Evolutionary conservation across 225 moss, liverwort and hornwort genomes (phyloP), one percentile per base, ranked within the genome.

Genomic region (Polytrichum formosum): DNA sequence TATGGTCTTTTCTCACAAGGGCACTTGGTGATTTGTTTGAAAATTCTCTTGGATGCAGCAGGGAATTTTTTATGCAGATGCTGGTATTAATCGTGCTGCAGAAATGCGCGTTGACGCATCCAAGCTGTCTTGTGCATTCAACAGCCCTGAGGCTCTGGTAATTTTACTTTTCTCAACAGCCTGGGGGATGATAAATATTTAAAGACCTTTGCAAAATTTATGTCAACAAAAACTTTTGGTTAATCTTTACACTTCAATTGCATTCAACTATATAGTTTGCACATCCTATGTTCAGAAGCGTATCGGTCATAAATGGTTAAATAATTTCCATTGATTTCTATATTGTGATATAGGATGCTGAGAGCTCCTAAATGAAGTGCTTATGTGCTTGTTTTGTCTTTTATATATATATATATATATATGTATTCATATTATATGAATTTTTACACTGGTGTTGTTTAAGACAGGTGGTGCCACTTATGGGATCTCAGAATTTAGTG

Each of bases 51-150:
- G 74, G 66, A 67, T 88, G 72, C 65, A 71, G 67, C 85, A 87
- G 82, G 75, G 59, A 58, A 79, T 88, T 30, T 88, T 93, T 72
- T 96, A 64, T 72, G 77, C 95, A 58, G 91, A 93, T 72, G 90
- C 84, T 62, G 90, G 93, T 56, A 82, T 91, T 26, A 75, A 83
- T 56, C 90, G 95, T 71, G 83, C 93, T 59, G 79, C 82, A 46
- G 90, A 93, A 69, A 77, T 90, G 82, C 83, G 95, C 56, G 78
- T 74, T 55, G 88, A 96, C 67, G 72, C 74, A 64, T 53, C 58
- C 31, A 88, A 77, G 81, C 80, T 96, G 13, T 79, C 81, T 56
- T 63, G 65, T 67, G 93, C 90, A 25, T 90, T 93, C 63, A 70
- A 64, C 66, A 83, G 87, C 30, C 65, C 88, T 74, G 87, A 82